phyloP scores from a whole-genome alignment of 805 yeast species.

The Kazachstania martiniae region DNA sequence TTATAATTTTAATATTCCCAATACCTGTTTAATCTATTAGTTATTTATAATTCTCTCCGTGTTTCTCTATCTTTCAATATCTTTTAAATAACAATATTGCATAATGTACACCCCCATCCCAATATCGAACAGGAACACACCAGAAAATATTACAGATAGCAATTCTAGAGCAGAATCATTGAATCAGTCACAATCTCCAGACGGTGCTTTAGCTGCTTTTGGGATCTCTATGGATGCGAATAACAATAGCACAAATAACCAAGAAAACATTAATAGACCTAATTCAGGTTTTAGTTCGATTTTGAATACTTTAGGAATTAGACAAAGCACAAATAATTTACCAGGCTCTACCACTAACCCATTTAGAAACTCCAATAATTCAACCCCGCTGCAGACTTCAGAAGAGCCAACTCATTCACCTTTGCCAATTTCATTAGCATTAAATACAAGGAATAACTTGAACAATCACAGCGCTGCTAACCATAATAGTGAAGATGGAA shows the following conservation, averaged over 20 bases:
- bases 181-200: conserved; percentile 2
- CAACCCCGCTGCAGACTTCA: no score
- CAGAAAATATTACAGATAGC: no score
- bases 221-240: conserved; percentile 3
- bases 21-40: no score
- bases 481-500: no score
- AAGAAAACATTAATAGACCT: conserved; percentile 10
- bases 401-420: no score
- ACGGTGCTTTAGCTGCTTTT: conserved; percentile 4
- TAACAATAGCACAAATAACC: conserved; percentile 1
- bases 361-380: conserved; percentile 1
- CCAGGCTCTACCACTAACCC: neutral
- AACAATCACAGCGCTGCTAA: no score
- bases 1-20: no score
- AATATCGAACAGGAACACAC: conserved; percentile 3
- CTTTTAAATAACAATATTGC: neutral
- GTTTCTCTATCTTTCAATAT: neutral
- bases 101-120: conserved; percentile 8
- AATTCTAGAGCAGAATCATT: no score
- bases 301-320: conserved; percentile 22
- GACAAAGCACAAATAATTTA: conserved; percentile 7
- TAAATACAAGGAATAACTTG: no score
- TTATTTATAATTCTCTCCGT: no score
- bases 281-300: conserved; percentile 18
- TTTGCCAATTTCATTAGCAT: no score